Percentiles rank a stretch among this genome's conserved stretches.
Conservation (phyloP, 2,329 filamentous ascomycete genomes). For the Helotiales sp. region DNA sequence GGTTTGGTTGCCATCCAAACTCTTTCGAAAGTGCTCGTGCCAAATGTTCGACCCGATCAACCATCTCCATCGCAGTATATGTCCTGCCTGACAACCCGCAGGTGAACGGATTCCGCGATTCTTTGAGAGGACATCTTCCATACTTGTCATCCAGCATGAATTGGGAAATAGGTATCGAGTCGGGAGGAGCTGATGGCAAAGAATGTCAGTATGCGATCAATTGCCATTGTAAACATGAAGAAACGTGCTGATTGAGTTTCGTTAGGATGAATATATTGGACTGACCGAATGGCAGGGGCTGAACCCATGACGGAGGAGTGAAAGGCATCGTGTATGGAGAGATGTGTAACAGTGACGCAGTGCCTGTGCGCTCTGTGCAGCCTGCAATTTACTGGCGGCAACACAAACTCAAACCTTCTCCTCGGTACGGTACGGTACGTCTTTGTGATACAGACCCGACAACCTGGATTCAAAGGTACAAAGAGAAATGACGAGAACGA, state of each 20-base stretch:
- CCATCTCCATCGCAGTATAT: constrained; percentile 63
- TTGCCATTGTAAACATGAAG: not conserved
- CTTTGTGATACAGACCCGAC: not conserved
- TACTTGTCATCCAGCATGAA: constrained; percentile 76
- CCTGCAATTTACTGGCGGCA: not conserved
- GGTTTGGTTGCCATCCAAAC: constrained; percentile 68
- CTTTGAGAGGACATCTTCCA: constrained; percentile 62
- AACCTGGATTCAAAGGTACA: not conserved
- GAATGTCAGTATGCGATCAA: not conserved
- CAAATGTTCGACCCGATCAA: constrained; percentile 64
- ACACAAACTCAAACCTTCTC: not conserved
- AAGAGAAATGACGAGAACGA: not conserved
- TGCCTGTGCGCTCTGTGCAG: not conserved
- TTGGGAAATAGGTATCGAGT: constrained; percentile 71
- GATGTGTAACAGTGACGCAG: not conserved
- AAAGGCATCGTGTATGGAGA: constrained; percentile 43
- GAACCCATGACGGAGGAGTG: constrained; percentile 60
- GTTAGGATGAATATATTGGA: constrained; percentile 6
- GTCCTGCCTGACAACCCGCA: constrained; percentile 72
- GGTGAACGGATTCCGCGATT: constrained; percentile 71
- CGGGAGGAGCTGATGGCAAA: constrained; percentile 46
- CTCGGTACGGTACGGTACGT: no score
- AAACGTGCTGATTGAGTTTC: not conserved
- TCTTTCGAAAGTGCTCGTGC: constrained; percentile 69
- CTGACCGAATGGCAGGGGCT: constrained; percentile 56